Conservation (phyloP, 306 rosid genomes). For the Ochetophila trinervis region DNA sequence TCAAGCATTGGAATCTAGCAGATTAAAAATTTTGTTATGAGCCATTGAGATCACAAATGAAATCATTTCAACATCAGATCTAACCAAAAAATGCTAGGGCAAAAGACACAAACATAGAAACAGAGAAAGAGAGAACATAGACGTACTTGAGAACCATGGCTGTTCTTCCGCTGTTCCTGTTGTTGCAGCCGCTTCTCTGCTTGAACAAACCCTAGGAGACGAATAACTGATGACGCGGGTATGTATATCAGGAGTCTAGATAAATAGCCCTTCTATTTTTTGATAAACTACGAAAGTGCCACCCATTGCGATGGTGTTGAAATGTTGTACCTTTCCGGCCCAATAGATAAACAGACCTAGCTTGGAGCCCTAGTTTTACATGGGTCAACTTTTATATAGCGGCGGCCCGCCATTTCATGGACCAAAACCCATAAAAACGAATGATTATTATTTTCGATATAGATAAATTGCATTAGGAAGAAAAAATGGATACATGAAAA, state of each 20-base stretch:
- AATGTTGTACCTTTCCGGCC: background rate
- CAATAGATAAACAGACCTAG: background rate
- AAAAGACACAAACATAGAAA: background rate
- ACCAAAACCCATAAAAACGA: too few relatives aligned
- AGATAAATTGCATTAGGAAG: too few relatives aligned
- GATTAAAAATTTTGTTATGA: background rate
- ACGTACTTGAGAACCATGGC: conserved; percentile 84
- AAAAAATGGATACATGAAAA: too few relatives aligned
- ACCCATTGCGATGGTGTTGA: background rate
- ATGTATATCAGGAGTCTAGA: conserved; percentile 17
- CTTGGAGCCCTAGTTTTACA: too few relatives aligned
- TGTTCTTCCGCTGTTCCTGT: conserved; percentile 12
- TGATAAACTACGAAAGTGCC: conserved; percentile 26
- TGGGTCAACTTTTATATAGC: too few relatives aligned
- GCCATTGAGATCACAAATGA: background rate
- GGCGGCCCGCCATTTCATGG: too few relatives aligned
- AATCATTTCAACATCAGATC: background rate
- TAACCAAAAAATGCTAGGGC: background rate
- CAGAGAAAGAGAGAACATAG: background rate
- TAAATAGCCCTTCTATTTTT: conserved; percentile 10
- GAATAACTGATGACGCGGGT: background rate
- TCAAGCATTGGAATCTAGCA: background rate
- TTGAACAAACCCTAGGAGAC: conserved; percentile 43
- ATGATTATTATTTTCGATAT: too few relatives aligned
- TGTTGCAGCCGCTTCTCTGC: background rate